Evolutionary conservation across 768 basidiomycete species (phyloP), one percentile per base, ranked within the genome.

Genomic region (Hemileccinum impolitum): DNA sequence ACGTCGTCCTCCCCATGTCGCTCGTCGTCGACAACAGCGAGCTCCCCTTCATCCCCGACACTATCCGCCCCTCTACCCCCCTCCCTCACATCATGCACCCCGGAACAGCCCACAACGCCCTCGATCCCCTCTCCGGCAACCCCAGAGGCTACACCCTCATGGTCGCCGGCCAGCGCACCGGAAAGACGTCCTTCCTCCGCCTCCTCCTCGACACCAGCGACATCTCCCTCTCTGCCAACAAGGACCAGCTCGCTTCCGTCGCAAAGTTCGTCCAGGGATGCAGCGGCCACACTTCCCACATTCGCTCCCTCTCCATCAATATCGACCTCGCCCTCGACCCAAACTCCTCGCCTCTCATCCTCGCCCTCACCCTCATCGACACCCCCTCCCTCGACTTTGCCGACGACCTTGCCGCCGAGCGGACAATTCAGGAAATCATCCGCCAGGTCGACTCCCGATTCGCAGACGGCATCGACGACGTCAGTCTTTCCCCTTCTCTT

Each of bases 121-220:
- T 58, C 59, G 62, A 59, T 61, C 46, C 53, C 55, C 54, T 52
- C 50, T 48, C 50, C 59, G 51, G 47, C 62, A 53, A 52, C 49
- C 55, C 61, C 63, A 64, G 58, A 61, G 71, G 72, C 32, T 79
- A 79, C 73, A 84, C 84, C 58, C 72, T 91, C 68, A 85, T 91
- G 73, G 87, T 89, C 62, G 89, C 88, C 50, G 89, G 89, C 44
- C 82, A 80, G 64, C 76, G 84, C 71, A 84, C 85, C 71, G 87
- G 87, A 70, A 93, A 93, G 78, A 90, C 89, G 19, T 85, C 87
- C 52, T 87, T 93, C 63, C 84, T 91, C 63, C 82, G 88, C 49
- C 85, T 91, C 61, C 76, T 93, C 56, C 80, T 91, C 67, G 88
- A 90, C 74, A 89, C 90, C 55, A 79, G 79, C 73, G 73, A 79